Conservation (phyloP, 306 rosid species). For the Fragaria nilgerrensis region DNA sequence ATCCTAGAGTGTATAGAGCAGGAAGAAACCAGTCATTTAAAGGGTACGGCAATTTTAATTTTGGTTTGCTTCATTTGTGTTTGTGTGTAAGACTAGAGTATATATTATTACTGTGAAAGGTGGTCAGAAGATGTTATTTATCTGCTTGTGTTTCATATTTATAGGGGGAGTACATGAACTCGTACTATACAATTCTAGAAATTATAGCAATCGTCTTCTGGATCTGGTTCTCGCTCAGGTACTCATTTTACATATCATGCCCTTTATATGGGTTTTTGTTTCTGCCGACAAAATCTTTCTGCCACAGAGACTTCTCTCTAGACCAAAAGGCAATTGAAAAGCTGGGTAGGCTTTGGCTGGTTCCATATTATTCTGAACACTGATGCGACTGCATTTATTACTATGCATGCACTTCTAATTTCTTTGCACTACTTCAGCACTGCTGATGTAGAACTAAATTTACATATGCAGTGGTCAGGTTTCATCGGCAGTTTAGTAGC, state of each 20-base stretch:
- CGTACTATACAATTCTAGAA: conserved; percentile 64
- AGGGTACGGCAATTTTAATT: background rate
- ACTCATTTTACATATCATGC: conserved; percentile 25
- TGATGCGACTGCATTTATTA: too few species aligned
- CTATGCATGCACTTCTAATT: background rate
- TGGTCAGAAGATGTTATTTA: background rate
- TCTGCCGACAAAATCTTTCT: too few species aligned
- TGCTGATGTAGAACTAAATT: conserved; percentile 19
- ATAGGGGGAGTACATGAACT: conserved; percentile 79
- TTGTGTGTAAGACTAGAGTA: too few species aligned
- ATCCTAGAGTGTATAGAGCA: conserved; percentile 56
- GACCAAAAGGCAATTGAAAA: too few species aligned
- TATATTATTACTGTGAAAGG: too few species aligned
- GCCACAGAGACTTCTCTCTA: too few species aligned
- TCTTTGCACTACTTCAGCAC: conserved; percentile 3
- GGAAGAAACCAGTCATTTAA: conserved; percentile 47
- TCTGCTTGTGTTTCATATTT: conserved; percentile 28
- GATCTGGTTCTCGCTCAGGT: conserved; percentile 91
- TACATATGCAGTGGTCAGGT: conserved; percentile 69
- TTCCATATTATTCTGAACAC: too few species aligned
- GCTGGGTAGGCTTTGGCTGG: too few species aligned
- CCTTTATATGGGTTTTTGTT: too few species aligned
- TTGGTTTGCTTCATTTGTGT: background rate
- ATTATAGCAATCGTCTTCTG: conserved; percentile 85
- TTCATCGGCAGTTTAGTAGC: conserved; percentile 83